phyloP scores from a whole-genome alignment of 257 asterid species.

The Nicotiana obtusifolia region DNA sequence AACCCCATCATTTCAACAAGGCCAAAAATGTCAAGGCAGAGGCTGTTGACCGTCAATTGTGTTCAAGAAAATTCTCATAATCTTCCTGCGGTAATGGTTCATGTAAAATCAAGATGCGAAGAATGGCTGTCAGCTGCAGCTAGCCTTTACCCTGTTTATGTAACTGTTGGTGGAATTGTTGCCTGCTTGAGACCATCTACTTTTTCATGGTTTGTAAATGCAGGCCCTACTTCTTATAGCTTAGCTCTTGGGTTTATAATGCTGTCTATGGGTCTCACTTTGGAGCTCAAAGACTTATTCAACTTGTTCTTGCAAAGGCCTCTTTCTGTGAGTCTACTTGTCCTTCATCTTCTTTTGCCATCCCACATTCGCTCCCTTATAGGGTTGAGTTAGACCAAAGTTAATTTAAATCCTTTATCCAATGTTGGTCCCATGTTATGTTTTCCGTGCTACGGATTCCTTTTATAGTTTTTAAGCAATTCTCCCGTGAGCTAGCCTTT shows the following conservation, averaged over 20 bases:
- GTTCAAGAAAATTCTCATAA: constrained; percentile 20
- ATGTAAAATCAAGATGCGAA: constrained; percentile 57
- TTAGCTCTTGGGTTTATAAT: constrained; percentile 74
- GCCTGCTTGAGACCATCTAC: constrained; percentile 62
- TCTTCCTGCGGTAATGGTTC: constrained; percentile 15
- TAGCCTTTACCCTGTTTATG: constrained; percentile 79
- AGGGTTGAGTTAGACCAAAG: too few relatives aligned
- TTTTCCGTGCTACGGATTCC: too few relatives aligned
- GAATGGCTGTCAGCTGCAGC: constrained; percentile 56
- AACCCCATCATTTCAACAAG: constrained; percentile 12
- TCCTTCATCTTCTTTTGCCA: neutral
- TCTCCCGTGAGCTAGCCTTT: too few relatives aligned
- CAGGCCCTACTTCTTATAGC: constrained; percentile 67
- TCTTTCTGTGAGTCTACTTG: constrained; percentile 47
- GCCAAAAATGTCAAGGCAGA: constrained; percentile 19
- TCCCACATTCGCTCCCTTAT: too few relatives aligned
- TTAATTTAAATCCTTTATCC: too few relatives aligned
- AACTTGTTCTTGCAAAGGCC: constrained; percentile 45
- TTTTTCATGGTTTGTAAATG: constrained; percentile 69
- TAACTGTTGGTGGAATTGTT: constrained; percentile 63
- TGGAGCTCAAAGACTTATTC: constrained; percentile 77
- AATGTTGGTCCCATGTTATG: too few relatives aligned
- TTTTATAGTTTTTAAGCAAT: too few relatives aligned
- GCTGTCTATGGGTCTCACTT: constrained; percentile 84
- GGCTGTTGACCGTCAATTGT: constrained; percentile 11